phyloP scores from a whole-genome alignment of 1,284 basidiomycete species.

The Ustilago loliicola region DNA sequence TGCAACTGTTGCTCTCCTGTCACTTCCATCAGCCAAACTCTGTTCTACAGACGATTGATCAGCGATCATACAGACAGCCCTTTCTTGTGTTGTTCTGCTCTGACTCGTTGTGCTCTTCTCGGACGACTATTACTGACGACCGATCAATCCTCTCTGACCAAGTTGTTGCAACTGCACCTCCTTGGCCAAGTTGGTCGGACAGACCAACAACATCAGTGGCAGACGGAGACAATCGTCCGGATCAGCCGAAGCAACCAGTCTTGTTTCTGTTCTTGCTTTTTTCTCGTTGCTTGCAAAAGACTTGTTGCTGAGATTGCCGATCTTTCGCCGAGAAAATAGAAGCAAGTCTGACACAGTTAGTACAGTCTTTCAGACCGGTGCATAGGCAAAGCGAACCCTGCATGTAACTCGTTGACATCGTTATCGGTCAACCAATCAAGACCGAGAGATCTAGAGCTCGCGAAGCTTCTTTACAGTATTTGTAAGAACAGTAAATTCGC shows the following conservation, averaged over 20 bases:
- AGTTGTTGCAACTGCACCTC: neutral
- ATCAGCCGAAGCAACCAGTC: constrained; percentile 18
- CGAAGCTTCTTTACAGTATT: constrained; percentile 18
- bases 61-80: neutral
- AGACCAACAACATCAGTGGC: neutral
- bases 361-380: constrained; percentile 7
- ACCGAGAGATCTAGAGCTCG: constrained; percentile 18
- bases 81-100: neutral
- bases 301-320: constrained; percentile 16
- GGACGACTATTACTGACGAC: neutral
- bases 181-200: neutral
- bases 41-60: neutral
- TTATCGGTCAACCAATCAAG: constrained; percentile 28
- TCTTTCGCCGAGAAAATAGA: constrained; percentile 10
- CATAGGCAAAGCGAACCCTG: constrained; percentile 12
- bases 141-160: neutral
- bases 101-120: neutral
- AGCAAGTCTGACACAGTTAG: neutral
- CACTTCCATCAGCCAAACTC: neutral
- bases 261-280: neutral
- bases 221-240: constrained; percentile 11
- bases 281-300: neutral
- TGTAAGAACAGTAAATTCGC: constrained; percentile 11
- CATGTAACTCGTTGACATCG: constrained; percentile 25
- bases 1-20: neutral